Evolutionary conservation across 2,329 filamentous ascomycete genomes (phyloP).

Genomic region (Clonostachys sp.): DNA sequence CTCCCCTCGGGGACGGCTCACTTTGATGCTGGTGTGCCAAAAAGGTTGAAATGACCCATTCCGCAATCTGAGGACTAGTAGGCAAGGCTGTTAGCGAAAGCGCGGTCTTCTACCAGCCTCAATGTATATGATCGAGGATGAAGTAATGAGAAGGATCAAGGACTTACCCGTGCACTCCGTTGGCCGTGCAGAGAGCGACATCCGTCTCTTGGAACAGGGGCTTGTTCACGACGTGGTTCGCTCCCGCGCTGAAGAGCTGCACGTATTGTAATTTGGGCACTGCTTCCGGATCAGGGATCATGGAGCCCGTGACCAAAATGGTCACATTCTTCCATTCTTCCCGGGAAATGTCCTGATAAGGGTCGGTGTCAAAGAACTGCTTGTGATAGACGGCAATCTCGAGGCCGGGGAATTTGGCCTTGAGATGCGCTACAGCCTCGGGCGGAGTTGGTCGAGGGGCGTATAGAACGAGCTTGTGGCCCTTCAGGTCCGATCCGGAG

Average conservation of each 20-base stretch:
- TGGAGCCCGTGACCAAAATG: slow-evolving; percentile 35
- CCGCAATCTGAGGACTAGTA: slow-evolving; percentile 48
- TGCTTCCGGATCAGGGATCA: slow-evolving; percentile 33
- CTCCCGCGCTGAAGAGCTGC: slow-evolving; percentile 50
- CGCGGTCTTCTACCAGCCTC: background rate
- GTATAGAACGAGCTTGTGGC: slow-evolving; percentile 42
- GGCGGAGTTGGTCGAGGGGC: slow-evolving; percentile 20
- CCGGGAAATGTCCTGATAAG: slow-evolving; percentile 14
- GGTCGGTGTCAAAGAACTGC: slow-evolving; percentile 17
- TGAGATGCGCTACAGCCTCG: slow-evolving; percentile 27
- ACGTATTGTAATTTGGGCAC: slow-evolving; percentile 46
- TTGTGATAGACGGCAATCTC: slow-evolving; percentile 23
- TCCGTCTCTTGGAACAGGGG: slow-evolving; percentile 45
- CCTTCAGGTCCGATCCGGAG: slow-evolving; percentile 6
- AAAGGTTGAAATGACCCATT: slow-evolving; percentile 51
- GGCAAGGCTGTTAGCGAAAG: background rate
- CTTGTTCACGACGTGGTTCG: slow-evolving; percentile 39
- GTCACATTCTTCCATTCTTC: slow-evolving; percentile 44
- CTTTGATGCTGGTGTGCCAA: slow-evolving; percentile 41
- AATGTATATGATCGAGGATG: background rate
- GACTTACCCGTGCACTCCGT: slow-evolving; percentile 51
- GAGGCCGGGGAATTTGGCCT: slow-evolving; percentile 36
- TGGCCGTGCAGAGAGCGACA: slow-evolving; percentile 47
- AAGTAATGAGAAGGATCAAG: background rate
- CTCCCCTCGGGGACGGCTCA: slow-evolving; percentile 10